Percentiles rank a stretch among this genome's conserved stretches.
Conservation (phyloP, 495 filamentous ascomycete genomes). For the Talaromyces nanjingensis region DNA sequence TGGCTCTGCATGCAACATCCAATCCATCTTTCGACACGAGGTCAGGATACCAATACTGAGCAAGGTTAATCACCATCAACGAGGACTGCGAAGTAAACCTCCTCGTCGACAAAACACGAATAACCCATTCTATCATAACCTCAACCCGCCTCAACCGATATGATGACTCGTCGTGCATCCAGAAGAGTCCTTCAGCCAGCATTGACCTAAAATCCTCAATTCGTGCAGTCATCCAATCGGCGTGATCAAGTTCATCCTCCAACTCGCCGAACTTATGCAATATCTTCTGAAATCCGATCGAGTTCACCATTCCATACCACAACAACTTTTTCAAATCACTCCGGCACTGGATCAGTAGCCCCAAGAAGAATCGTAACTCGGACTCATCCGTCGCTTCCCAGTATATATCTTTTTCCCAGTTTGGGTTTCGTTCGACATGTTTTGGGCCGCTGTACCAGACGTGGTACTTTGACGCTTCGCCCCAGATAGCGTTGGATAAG, state of each 20-base stretch:
- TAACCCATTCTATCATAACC: background rate
- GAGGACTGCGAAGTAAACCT: background rate
- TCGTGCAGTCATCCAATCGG: background rate
- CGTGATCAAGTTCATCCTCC: background rate
- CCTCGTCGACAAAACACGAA: background rate
- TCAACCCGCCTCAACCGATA: background rate
- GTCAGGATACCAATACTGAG: background rate
- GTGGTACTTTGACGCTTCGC: background rate
- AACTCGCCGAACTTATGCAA: background rate
- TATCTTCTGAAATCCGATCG: background rate
- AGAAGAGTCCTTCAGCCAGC: background rate
- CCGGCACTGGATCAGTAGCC: background rate
- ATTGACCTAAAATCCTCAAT: background rate
- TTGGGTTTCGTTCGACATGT: background rate
- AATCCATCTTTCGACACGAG: background rate
- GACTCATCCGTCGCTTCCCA: background rate
- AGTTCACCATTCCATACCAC: background rate
- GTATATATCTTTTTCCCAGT: background rate
- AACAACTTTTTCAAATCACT: background rate
- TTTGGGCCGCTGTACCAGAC: background rate
- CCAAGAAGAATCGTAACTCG: background rate
- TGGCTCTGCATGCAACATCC: background rate
- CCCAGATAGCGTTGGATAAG: background rate
- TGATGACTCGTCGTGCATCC: background rate
- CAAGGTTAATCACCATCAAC: background rate